Evolutionary conservation across 352 stramenopile genomes (phyloP).

Genomic region (Aphanomyces euteiches): DNA sequence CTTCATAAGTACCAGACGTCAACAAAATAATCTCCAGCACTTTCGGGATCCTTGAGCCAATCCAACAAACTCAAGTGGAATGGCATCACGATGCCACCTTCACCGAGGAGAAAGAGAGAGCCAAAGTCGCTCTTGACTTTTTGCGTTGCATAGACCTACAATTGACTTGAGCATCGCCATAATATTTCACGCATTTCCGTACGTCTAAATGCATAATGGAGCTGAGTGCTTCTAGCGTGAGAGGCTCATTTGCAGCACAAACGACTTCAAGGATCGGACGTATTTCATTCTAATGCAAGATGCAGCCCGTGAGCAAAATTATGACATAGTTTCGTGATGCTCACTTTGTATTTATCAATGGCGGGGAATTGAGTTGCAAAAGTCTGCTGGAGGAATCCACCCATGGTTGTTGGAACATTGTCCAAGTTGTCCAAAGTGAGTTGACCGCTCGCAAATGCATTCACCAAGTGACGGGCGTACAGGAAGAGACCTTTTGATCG

Average conservation of each 20-base stretch:
- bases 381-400: conserved; percentile 61
- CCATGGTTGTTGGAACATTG: conserved; percentile 57
- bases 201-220: conserved; percentile 45
- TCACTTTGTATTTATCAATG: conserved; percentile 42
- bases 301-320: neutral
- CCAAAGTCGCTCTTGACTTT: conserved; percentile 50
- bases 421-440: conserved; percentile 47
- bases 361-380: conserved; percentile 66
- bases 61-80: conserved; percentile 73
- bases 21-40: conserved; percentile 50
- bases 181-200: neutral
- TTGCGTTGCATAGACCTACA: conserved; percentile 54
- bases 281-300: conserved; percentile 35
- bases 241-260: conserved; percentile 58
- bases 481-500: conserved; percentile 41
- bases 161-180: neutral
- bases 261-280: conserved; percentile 63
- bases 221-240: conserved; percentile 43
- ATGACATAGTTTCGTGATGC: neutral
- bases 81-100: conserved; percentile 45
- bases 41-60: conserved; percentile 56
- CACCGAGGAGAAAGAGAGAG: conserved; percentile 54
- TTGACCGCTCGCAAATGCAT: conserved; percentile 52
- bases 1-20: conserved; percentile 37
- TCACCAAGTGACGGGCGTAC: conserved; percentile 70